Evolutionary conservation across 106 monocot genomes (phyloP), one percentile per base, ranked within the genome.

Genomic region (Iris macrosiphon): DNA sequence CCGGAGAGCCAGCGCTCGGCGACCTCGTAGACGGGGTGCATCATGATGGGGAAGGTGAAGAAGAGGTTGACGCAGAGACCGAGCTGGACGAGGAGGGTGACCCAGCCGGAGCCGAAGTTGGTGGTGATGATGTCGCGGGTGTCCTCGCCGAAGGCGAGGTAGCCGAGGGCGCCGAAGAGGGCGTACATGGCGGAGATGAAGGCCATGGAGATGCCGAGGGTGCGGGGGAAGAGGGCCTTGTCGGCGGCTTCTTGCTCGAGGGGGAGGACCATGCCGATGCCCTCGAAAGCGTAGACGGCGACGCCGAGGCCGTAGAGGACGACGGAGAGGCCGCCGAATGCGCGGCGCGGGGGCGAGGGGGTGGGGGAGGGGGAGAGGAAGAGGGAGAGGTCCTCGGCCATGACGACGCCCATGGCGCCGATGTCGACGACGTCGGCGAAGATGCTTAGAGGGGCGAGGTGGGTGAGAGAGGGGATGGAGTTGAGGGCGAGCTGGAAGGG

Each of bases 21-120:
- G 9, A 81, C 81, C 72, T 81, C 81, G 64, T 40, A 72, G 17
- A 81, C 81, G 1, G 81, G 81, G 32, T 81, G 66, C 81, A 81
- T 81, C 81, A 81, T 81, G 40, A 81, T 68, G 4, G 81, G 81
- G 34, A 81, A 67, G 31, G 82, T 82, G 61, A 82, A 82, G 72
- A 82, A 77, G 42, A 82, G 69, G 57, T 82, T 82, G 48, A 82
- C 55, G 69, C 82, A 82, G 41, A 82, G 76, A 10, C 82, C 77
- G 29, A 82, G 14, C 68, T 82, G 77, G 7, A 82, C 77, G 25
- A 53, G 7, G 23, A 73, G 23, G 17, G 77, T 73, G 24, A 82
- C 55, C 29, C 47, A 17, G n/a, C 77, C 82, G 14, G 22, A 12
- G 33, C 73, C 82, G 43, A 82, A 57, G 55, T 82, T 82, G 22